Percentiles rank a stretch among this genome's conserved stretches.
Evolutionary conservation across 73 alveolate species (phyloP).

Genomic region (Paramecium pentaurelia): DNA sequence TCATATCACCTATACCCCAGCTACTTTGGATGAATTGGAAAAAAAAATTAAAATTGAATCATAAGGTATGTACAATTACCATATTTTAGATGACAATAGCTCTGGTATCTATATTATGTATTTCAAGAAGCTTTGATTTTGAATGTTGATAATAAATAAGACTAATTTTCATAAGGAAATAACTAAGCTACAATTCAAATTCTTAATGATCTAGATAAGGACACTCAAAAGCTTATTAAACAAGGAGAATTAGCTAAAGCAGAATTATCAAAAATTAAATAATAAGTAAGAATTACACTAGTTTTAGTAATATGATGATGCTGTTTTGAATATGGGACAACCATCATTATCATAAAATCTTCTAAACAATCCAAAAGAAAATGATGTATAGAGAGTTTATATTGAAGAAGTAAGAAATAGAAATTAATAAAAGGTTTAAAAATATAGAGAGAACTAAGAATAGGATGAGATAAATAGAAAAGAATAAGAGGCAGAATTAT

Average conservation of each 20-base stretch:
- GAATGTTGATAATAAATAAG: neutral
- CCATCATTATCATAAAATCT: neutral
- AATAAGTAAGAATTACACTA: neutral
- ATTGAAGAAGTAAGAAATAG: neutral
- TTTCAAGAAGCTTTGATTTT: neutral
- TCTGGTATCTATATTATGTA: neutral
- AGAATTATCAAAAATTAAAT: neutral
- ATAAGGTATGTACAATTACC: constrained; percentile 26
- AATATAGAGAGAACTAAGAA: neutral
- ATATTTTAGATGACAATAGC: constrained; percentile 5
- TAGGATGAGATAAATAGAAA: neutral
- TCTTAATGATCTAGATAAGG: neutral
- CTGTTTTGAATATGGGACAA: neutral
- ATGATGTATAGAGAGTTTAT: neutral
- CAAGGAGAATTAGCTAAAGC: neutral
- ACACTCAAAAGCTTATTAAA: neutral
- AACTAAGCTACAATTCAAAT: neutral
- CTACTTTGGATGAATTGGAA: neutral
- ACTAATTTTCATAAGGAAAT: neutral
- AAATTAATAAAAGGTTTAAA: neutral
- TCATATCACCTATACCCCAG: neutral
- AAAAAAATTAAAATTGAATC: neutral
- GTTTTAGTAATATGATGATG: neutral
- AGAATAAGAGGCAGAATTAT: neutral
- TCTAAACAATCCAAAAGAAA: neutral